Evolutionary conservation across 2,329 filamentous ascomycete genomes (phyloP).

Genomic region (Talaromyces sp.): DNA sequence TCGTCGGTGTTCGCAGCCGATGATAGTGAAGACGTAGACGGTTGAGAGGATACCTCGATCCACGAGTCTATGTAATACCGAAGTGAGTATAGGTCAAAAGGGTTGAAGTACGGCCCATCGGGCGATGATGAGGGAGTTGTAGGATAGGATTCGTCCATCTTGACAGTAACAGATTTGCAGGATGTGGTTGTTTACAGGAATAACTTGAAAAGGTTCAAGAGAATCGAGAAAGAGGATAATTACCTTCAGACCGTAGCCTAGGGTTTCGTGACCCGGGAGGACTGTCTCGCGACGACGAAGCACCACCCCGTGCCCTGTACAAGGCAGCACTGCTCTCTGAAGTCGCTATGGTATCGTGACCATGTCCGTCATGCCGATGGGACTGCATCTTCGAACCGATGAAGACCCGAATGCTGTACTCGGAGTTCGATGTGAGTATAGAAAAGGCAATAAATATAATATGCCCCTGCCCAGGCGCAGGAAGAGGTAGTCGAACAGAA

Average conservation of each 20-base stretch:
- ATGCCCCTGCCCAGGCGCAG: background rate
- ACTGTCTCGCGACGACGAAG: constrained; percentile 31
- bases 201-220: background rate
- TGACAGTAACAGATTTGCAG: constrained; percentile 19
- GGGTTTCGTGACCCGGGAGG: constrained; percentile 32
- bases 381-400: constrained; percentile 34
- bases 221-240: constrained; percentile 20
- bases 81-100: constrained; percentile 43
- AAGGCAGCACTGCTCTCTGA: constrained; percentile 29
- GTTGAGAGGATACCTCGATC: constrained; percentile 90
- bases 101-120: constrained; percentile 7
- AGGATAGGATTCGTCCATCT: constrained; percentile 22
- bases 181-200: constrained; percentile 5
- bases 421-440: background rate
- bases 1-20: constrained; percentile 71
- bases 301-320: constrained; percentile 31
- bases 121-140: constrained; percentile 10
- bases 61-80: constrained; percentile 73
- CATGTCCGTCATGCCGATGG: constrained; percentile 38
- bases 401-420: background rate
- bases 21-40: constrained; percentile 88
- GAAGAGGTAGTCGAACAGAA: background rate
- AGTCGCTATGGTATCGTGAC: constrained; percentile 31
- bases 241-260: constrained; percentile 44
- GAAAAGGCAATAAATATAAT: background rate